A percentile compares a stretch with the other conserved stretches of the same genome.
Conservation (phyloP, 208 protist genomes). For the Porcisia hertigi region DNA sequence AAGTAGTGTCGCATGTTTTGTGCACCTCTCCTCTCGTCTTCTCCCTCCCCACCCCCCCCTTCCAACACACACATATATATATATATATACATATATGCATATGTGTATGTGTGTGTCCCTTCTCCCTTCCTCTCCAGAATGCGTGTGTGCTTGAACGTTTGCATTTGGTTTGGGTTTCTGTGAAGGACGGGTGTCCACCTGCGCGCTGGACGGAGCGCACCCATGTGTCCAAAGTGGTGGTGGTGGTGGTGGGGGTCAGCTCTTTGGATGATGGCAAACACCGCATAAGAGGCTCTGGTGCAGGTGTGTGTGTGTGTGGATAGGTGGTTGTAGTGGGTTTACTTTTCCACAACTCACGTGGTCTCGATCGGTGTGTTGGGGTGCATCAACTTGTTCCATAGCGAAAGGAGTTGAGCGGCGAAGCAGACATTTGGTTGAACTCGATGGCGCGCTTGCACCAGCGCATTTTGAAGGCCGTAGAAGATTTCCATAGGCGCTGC, state of each 20-base stretch:
- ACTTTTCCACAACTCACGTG: not conserved
- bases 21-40: no score
- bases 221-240: no score
- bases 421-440: slow-evolving; percentile 78
- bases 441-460: slow-evolving; percentile 45
- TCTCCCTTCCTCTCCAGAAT: not conserved
- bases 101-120: no score
- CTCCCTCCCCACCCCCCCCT: not conserved
- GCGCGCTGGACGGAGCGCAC: no score
- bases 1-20: not conserved
- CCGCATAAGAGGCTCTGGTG: not conserved
- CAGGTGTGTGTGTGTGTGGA: slow-evolving; percentile 1
- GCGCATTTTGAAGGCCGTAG: slow-evolving; percentile 34
- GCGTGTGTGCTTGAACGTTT: no score
- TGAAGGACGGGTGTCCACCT: no score
- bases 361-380: not conserved
- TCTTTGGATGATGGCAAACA: not conserved
- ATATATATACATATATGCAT: not conserved
- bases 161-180: no score
- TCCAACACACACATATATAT: not conserved
- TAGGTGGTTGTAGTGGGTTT: not conserved
- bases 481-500: slow-evolving; percentile 7
- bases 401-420: slow-evolving; percentile 49
- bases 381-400: slow-evolving; percentile 38
- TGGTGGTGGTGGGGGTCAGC: not conserved